Percentiles rank a stretch among this genome's conserved stretches.
phyloP scores from a whole-genome alignment of 1,284 basidiomycete species.

The Ceratobasidium sp. region DNA sequence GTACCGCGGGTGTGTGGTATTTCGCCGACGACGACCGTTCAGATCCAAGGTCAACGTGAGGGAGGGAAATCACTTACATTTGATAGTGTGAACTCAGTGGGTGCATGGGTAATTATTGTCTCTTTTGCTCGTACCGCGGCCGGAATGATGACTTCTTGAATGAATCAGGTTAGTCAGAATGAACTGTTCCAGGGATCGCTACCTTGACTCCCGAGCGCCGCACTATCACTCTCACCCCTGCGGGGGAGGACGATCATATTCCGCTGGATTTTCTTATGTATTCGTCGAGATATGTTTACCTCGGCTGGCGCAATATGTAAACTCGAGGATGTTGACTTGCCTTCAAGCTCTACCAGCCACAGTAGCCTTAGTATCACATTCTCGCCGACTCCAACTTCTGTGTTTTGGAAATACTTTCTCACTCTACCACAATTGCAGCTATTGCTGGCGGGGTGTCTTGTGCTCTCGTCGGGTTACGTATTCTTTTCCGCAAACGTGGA shows the following conservation, averaged over 20 bases:
- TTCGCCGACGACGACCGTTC: conserved; percentile 6
- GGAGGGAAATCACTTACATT: neutral
- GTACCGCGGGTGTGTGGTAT: conserved; percentile 23
- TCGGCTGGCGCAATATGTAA: no score
- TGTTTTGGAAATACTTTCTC: no score
- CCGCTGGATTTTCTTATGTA: conserved; percentile 34
- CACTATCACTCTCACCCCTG: conserved; percentile 14
- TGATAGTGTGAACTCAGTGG: neutral
- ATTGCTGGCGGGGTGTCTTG: conserved; percentile 4
- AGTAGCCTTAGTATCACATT: no score
- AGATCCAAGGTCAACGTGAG: conserved; percentile 21
- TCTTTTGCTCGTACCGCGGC: no score
- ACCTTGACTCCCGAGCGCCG: neutral
- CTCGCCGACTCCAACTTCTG: neutral
- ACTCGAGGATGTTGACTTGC: no score
- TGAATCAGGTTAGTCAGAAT: conserved; percentile 13
- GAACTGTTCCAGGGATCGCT: conserved; percentile 16
- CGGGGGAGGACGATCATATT: neutral
- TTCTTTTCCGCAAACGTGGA: neutral
- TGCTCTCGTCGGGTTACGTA: neutral
- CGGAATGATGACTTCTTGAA: neutral
- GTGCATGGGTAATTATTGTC: neutral
- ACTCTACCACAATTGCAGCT: neutral
- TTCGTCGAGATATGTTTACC: neutral
- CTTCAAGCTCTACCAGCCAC: neutral